Evolutionary conservation across 768 basidiomycete species (phyloP), one percentile per base, ranked within the genome.

Genomic region (Panus rudis): DNA sequence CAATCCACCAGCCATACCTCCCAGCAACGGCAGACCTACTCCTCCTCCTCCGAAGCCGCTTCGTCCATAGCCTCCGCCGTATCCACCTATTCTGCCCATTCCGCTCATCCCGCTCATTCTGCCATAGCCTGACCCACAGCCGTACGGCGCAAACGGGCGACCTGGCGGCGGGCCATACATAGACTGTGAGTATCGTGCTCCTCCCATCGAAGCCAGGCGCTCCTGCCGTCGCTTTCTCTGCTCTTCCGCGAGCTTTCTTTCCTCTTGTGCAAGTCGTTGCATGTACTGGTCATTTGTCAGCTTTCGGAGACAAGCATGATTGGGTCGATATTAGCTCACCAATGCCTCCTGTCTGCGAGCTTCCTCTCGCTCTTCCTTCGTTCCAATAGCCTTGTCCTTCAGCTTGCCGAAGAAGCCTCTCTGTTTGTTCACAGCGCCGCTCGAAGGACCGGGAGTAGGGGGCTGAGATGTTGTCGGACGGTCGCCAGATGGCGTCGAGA

Each of bases 361-460:
- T 33, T 67, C 66, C 54, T 79, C 74, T 4, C 80, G 65, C 58
- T 82, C 79, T 51, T 81, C 79, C 56, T 76, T 78, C 3, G 79
- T 81, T 1, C 77, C 76, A 11, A 77, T 72, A 0, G 76, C 66
- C 53, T 76, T 79, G 52, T 83, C 79, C 54, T 79, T 83, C 50
- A 84, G 45, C 52, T 70, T 78, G 1, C 69, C 73, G 49, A 85
- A 67, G 48, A 84, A 65, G 0, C 81, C 75, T 21, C 73, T 64
- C 48, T 75, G 74, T 37, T 64, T 57, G 19, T 59, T 56, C 7
- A 48, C 39, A 13, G 34, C 45, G 23, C 14, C 28, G 4, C 46
- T 20, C 20, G 39, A 33, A 19, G 28, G 7, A 20, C 41, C 34
- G 4, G 50, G 52, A 0, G 55, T 48, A n/a, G 40, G 40, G 21